Percentiles rank a stretch among this genome's conserved stretches.
Conservation (phyloP, 192 early-diverging fungal genomes). For the Allomyces arbusculus region DNA sequence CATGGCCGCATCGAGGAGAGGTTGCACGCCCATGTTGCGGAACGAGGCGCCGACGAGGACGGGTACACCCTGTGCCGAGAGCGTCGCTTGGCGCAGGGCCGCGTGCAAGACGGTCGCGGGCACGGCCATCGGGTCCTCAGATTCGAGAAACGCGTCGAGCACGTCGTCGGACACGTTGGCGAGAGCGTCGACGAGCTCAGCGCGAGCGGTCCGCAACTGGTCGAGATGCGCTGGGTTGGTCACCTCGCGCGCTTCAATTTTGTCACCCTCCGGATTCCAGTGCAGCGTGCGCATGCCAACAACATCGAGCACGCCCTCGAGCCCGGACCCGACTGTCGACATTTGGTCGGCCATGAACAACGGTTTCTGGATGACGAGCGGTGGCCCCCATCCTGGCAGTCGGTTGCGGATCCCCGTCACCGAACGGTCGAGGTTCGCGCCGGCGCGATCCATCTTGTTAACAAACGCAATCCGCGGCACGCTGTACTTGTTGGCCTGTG, state of each 20-base stretch:
- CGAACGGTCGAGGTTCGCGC: slow-evolving; percentile 40
- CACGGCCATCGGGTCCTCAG: slow-evolving; percentile 54
- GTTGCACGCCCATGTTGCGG: slow-evolving; percentile 81
- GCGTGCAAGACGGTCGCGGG: slow-evolving; percentile 32
- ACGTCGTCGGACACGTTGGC: slow-evolving; percentile 63
- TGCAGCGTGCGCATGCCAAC: slow-evolving; percentile 45
- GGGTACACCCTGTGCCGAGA: slow-evolving; percentile 47
- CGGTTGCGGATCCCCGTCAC: slow-evolving; percentile 33
- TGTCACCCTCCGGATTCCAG: slow-evolving; percentile 28
- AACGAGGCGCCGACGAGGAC: slow-evolving; percentile 76
- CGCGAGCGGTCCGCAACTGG: slow-evolving; percentile 33
- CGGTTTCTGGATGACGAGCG: slow-evolving; percentile 57
- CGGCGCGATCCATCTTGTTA: slow-evolving; percentile 91
- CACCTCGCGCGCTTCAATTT: no score
- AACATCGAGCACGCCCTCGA: slow-evolving; percentile 50
- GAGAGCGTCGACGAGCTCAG: slow-evolving; percentile 56
- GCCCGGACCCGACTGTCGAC: slow-evolving; percentile 19
- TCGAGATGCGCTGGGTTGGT: slow-evolving; percentile 1
- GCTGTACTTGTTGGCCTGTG: slow-evolving; percentile 59
- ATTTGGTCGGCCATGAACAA: slow-evolving; percentile 6
- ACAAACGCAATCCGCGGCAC: slow-evolving; percentile 72
- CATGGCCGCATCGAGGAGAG: slow-evolving; percentile 67
- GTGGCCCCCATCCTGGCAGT: slow-evolving; percentile 26
- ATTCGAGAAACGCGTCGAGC: slow-evolving; percentile 61
- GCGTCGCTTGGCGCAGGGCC: slow-evolving; percentile 50